A percentile compares a stretch with the other conserved stretches of the same genome.
phyloP scores from a whole-genome alignment of 345 rosid genomes.

The Erodium maritimum region DNA sequence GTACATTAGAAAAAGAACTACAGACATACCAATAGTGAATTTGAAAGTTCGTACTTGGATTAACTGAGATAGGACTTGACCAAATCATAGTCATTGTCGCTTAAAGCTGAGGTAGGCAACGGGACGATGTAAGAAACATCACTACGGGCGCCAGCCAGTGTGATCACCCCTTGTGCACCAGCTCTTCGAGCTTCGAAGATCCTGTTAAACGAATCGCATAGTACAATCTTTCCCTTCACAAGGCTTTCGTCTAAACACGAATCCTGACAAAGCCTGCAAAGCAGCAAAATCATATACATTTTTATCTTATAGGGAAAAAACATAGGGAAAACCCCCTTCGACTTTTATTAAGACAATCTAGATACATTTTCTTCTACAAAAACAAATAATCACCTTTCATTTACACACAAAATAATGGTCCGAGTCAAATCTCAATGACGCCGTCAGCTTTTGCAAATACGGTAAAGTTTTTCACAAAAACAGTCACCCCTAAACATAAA shows the following conservation, averaged over 20 bases:
- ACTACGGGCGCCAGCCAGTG: neutral
- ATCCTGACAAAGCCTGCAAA: neutral
- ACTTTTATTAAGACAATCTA: no score
- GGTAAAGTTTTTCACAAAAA: no score
- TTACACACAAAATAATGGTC: no score
- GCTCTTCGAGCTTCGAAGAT: neutral
- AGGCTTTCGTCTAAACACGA: neutral
- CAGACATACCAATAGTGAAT: no score
- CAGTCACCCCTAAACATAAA: no score
- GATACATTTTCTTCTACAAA: no score
- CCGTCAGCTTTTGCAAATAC: no score
- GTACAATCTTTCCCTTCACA: slow-evolving; percentile 2
- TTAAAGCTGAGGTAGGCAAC: neutral
- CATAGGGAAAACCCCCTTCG: no score
- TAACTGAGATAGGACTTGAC: neutral
- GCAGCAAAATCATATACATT: no score
- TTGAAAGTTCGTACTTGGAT: neutral
- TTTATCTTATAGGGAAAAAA: no score
- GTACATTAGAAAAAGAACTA: neutral
- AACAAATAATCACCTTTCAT: no score
- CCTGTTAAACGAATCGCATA: neutral
- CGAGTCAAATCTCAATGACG: no score
- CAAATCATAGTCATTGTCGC: neutral
- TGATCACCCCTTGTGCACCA: neutral
- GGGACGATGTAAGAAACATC: neutral